Evolutionary conservation across 2,329 filamentous ascomycete genomes (phyloP).

Genomic region (Sporothrix globosa): DNA sequence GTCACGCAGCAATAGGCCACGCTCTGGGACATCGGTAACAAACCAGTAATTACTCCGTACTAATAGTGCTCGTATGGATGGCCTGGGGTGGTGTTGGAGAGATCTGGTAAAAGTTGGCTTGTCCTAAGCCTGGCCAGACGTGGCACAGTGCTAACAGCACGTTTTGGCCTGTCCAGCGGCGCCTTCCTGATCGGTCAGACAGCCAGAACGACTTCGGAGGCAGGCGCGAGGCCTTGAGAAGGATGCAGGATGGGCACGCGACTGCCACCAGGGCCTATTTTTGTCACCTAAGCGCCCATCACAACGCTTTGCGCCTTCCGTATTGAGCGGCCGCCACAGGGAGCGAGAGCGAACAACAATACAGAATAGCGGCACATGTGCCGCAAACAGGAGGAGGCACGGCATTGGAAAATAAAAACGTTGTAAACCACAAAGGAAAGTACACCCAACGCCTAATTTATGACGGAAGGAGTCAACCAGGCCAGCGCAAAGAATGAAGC

Average conservation of each 20-base stretch:
- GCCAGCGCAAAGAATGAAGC: not conserved
- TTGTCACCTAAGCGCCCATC: conserved; percentile 24
- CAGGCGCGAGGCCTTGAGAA: not conserved
- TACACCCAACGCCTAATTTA: not conserved
- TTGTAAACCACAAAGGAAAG: not conserved
- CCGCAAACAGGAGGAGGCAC: not conserved
- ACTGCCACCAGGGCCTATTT: conserved; percentile 21
- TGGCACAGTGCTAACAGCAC: not conserved
- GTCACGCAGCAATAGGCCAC: conserved; percentile 7
- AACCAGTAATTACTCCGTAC: not conserved
- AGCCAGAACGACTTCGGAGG: not conserved
- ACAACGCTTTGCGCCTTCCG: conserved; percentile 19
- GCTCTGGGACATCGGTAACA: too few relatives aligned
- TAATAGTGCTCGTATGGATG: too few relatives aligned
- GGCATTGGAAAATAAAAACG: not conserved
- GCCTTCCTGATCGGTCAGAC: conserved; percentile 19
- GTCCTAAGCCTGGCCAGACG: too few relatives aligned
- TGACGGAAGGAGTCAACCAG: not conserved
- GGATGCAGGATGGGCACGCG: conserved; percentile 18
- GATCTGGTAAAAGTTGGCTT: too few relatives aligned
- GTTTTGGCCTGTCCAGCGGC: not conserved
- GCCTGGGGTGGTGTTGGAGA: too few relatives aligned
- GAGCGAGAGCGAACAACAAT: not conserved
- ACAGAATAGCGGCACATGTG: not conserved
- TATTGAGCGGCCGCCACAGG: not conserved